Percentiles rank a stretch among this genome's conserved stretches.
phyloP scores from a whole-genome alignment of 2,329 filamentous ascomycete genomes.

The Hypoxylon sp. region DNA sequence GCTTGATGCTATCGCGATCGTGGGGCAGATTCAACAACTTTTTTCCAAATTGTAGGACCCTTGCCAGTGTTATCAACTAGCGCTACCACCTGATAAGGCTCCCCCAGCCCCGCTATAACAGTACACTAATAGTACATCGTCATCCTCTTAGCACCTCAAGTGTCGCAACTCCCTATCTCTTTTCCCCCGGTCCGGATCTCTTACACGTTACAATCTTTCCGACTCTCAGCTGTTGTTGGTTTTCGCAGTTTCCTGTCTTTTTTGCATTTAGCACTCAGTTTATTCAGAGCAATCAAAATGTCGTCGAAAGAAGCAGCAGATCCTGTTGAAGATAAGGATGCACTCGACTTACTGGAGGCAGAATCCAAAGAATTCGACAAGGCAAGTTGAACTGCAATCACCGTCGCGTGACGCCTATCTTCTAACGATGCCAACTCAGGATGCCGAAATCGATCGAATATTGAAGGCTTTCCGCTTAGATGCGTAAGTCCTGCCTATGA shows the following conservation, averaged over 20 bases:
- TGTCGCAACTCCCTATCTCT: conserved; percentile 34
- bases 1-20: conserved; percentile 27
- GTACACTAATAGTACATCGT: conserved; percentile 14
- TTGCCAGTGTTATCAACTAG: conserved; percentile 30
- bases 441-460: conserved; percentile 96
- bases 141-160: conserved; percentile 11
- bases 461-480: conserved; percentile 86
- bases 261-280: not conserved
- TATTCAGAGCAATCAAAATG: conserved; percentile 52
- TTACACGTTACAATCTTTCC: conserved; percentile 7
- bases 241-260: conserved; percentile 5
- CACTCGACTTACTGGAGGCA: conserved; percentile 83
- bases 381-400: conserved; percentile 61
- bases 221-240: conserved; percentile 1
- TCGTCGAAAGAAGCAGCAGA: conserved; percentile 59
- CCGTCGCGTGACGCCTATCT: conserved; percentile 14
- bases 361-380: conserved; percentile 95
- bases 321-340: conserved; percentile 74
- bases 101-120: conserved; percentile 4
- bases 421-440: conserved; percentile 66
- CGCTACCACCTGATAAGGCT: conserved; percentile 32
- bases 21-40: conserved; percentile 43
- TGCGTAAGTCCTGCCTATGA: conserved; percentile 60
- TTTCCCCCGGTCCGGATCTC: conserved; percentile 16
- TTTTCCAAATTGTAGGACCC: conserved; percentile 35